Evolutionary conservation across 257 asterid genomes (phyloP).

Genomic region (Scutellaria galericulata): DNA sequence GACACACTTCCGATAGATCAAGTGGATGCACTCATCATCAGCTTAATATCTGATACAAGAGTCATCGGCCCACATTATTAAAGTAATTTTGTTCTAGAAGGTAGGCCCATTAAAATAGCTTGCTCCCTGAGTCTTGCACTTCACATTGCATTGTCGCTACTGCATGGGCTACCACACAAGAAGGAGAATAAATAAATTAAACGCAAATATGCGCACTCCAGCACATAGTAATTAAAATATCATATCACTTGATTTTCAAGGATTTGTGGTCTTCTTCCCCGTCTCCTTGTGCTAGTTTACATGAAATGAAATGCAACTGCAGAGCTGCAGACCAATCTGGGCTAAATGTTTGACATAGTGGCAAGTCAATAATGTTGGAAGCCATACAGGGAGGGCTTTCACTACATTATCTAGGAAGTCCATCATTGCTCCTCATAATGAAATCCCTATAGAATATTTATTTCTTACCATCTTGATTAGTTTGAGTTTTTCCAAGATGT

Average conservation of each 20-base stretch:
- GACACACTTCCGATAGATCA: not conserved
- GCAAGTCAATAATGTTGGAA: constrained; percentile 3
- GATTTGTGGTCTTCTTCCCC: too few species aligned
- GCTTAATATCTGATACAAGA: constrained; percentile 3
- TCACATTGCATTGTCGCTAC: too few species aligned
- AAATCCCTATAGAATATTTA: not conserved
- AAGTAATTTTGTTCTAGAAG: not conserved
- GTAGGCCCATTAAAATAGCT: not conserved
- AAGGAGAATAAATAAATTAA: too few species aligned
- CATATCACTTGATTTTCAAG: too few species aligned
- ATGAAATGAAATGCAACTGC: not conserved
- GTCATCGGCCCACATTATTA: constrained; percentile 9
- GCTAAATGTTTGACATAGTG: not conserved
- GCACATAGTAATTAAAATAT: too few species aligned
- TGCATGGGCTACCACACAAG: too few species aligned
- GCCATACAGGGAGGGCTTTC: not conserved
- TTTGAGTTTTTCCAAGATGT: not conserved
- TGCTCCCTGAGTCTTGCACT: too few species aligned
- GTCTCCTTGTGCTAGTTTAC: constrained; percentile 6
- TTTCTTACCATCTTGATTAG: not conserved
- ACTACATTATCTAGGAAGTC: constrained; percentile 7
- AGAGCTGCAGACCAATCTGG: not conserved
- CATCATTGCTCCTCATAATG: not conserved
- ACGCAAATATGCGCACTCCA: too few species aligned
- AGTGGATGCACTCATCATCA: not conserved